Conservation (phyloP, 768 basidiomycete species). For the Neoboletus subvelutipes region DNA sequence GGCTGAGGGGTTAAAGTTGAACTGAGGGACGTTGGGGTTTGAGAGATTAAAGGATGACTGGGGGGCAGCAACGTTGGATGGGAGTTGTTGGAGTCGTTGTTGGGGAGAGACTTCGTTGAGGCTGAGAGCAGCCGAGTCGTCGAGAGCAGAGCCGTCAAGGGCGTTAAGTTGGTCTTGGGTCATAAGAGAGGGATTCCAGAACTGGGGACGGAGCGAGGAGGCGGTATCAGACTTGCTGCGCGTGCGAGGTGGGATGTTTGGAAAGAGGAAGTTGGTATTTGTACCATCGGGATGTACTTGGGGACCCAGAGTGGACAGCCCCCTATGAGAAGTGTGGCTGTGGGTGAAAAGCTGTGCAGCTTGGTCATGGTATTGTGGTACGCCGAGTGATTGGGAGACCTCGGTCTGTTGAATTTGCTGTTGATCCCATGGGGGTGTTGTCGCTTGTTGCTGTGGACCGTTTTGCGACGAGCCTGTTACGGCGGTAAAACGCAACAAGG, state of each 20-base stretch:
- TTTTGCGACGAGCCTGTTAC: constrained; percentile 33
- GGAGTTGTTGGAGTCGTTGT: constrained; percentile 27
- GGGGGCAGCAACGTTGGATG: constrained; percentile 23
- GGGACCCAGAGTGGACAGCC: constrained; percentile 36
- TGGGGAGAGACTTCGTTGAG: constrained; percentile 31
- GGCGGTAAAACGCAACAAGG: constrained; percentile 26
- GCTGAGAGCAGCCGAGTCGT: constrained; percentile 34
- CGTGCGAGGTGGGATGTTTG: constrained; percentile 40
- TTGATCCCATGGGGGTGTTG: constrained; percentile 37
- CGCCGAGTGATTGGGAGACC: constrained; percentile 30
- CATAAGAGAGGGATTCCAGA: constrained; percentile 48
- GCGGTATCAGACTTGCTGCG: constrained; percentile 64
- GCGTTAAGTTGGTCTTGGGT: constrained; percentile 36
- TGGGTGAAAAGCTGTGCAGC: constrained; percentile 32
- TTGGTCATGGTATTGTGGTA: constrained; percentile 29
- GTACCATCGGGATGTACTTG: constrained; percentile 35
- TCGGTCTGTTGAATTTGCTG: constrained; percentile 38
- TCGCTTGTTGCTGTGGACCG: constrained; percentile 33
- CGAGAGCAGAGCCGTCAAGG: constrained; percentile 38
- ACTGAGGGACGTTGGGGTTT: constrained; percentile 29
- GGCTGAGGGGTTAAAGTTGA: constrained; percentile 37
- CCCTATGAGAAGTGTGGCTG: constrained; percentile 37
- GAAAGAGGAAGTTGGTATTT: constrained; percentile 40
- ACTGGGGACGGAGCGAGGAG: constrained; percentile 46
- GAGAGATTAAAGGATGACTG: constrained; percentile 31